Percentiles rank a stretch among this genome's conserved stretches.
Conservation (phyloP, 1,139 yeast species). For the Yamadazyma atlantica region DNA sequence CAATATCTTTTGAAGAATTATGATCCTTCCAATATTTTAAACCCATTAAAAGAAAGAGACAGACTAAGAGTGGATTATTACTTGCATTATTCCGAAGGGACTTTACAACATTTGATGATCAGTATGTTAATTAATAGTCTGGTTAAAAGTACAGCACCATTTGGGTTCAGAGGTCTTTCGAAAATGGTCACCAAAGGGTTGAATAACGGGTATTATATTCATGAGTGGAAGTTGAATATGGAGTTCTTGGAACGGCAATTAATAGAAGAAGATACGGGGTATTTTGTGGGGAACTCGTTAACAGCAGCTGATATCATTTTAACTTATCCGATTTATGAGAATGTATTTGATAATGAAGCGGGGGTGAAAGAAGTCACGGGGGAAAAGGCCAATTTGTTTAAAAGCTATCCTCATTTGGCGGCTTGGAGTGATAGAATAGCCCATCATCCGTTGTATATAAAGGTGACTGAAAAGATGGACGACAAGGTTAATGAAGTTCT, state of each 20-base stretch:
- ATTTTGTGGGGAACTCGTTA: constrained; percentile 54
- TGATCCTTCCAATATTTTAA: constrained; percentile 36
- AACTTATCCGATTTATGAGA: constrained; percentile 45
- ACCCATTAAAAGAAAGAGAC: constrained; percentile 31
- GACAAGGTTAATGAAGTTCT: constrained; percentile 21
- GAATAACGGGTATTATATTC: constrained; percentile 40
- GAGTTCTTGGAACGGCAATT: constrained; percentile 42
- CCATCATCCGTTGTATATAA: constrained; percentile 30
- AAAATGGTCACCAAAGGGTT: constrained; percentile 41
- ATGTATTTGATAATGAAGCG: constrained; percentile 40
- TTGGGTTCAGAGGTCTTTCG: constrained; percentile 43
- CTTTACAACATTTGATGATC: constrained; percentile 48
- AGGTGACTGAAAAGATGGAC: constrained; percentile 31
- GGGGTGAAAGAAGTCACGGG: constrained; percentile 36
- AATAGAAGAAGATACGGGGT: constrained; percentile 41
- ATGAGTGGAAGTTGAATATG: constrained; percentile 42
- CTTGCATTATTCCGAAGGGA: constrained; percentile 57
- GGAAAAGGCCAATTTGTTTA: constrained; percentile 31
- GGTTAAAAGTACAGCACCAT: constrained; percentile 45
- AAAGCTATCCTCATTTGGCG: constrained; percentile 27
- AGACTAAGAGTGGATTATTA: constrained; percentile 47
- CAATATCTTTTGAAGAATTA: constrained; percentile 42
- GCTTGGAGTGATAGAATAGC: constrained; percentile 40
- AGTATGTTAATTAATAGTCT: constrained; percentile 41
- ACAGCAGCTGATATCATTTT: constrained; percentile 62